Conservation (phyloP, 179 eudicot genomes). For the Silene coronaria region DNA sequence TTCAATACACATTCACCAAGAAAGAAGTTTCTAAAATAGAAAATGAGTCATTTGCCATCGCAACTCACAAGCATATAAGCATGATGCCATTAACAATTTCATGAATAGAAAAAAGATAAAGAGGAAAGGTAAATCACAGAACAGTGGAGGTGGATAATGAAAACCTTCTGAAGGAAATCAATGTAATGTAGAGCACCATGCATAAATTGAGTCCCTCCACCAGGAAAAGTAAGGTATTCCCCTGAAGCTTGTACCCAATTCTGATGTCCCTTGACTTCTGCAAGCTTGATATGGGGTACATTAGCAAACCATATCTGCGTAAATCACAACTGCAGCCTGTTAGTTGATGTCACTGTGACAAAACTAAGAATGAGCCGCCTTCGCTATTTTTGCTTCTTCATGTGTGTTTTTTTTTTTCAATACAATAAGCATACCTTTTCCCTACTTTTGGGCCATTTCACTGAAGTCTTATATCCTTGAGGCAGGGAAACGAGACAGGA, state of each 20-base stretch:
- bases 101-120: too few species aligned
- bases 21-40: too few species aligned
- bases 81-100: too few species aligned
- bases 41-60: too few species aligned
- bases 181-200: slow-evolving; percentile 40
- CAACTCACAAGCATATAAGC: too few species aligned
- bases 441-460: slow-evolving; percentile 52
- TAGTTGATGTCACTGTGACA: slow-evolving; percentile 1
- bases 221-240: slow-evolving; percentile 41
- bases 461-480: slow-evolving; percentile 36
- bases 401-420: neutral
- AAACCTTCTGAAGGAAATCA: slow-evolving; percentile 39
- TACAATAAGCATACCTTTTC: slow-evolving; percentile 33
- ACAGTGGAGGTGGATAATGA: slow-evolving; percentile 1
- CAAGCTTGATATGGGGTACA: slow-evolving; percentile 44
- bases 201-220: slow-evolving; percentile 48
- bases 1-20: too few species aligned
- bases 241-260: slow-evolving; percentile 44
- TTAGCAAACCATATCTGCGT: slow-evolving; percentile 45
- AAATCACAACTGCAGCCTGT: slow-evolving; percentile 6
- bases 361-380: slow-evolving; percentile 2
- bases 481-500: slow-evolving; percentile 46
- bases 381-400: neutral
- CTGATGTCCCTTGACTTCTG: slow-evolving; percentile 43
- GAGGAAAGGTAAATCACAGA: too few species aligned